Evolutionary conservation across 2,329 filamentous ascomycete species (phyloP).

Genomic region (Colletotrichum chrysophilum): DNA sequence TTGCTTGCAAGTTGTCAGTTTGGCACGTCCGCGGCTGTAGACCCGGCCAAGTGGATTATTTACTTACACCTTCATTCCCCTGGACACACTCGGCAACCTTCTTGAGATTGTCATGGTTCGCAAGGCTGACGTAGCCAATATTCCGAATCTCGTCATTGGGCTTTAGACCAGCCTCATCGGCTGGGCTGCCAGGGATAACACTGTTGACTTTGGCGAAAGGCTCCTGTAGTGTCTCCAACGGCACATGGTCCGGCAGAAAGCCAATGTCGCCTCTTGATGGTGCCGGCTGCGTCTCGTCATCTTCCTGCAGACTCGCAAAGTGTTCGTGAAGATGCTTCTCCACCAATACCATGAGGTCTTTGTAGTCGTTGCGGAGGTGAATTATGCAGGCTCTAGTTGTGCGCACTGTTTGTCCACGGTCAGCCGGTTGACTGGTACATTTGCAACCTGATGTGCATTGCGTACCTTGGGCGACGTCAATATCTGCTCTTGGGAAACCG

Average conservation of each 20-base stretch:
- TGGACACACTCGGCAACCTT: slow-evolving; percentile 91
- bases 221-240: slow-evolving; percentile 37
- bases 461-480: slow-evolving; percentile 90
- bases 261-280: neutral
- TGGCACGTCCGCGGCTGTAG: neutral
- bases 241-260: slow-evolving; percentile 19
- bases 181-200: slow-evolving; percentile 79
- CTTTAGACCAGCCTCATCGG: slow-evolving; percentile 80
- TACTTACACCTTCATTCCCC: slow-evolving; percentile 84
- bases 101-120: slow-evolving; percentile 84
- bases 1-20: slow-evolving; percentile 54
- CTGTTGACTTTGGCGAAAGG: slow-evolving; percentile 92
- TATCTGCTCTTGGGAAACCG: slow-evolving; percentile 90
- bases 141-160: slow-evolving; percentile 80
- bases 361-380: slow-evolving; percentile 90
- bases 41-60: neutral
- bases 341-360: slow-evolving; percentile 81
- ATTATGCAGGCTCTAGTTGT: slow-evolving; percentile 94
- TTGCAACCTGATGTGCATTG: neutral
- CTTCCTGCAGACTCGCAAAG: slow-evolving; percentile 74
- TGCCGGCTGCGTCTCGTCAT: slow-evolving; percentile 37
- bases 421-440: neutral
- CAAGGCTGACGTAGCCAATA: slow-evolving; percentile 84
- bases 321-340: slow-evolving; percentile 89
- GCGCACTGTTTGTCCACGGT: slow-evolving; percentile 64